phyloP scores from a whole-genome alignment of 805 yeast genomes.

The Blastobotrys americana region DNA sequence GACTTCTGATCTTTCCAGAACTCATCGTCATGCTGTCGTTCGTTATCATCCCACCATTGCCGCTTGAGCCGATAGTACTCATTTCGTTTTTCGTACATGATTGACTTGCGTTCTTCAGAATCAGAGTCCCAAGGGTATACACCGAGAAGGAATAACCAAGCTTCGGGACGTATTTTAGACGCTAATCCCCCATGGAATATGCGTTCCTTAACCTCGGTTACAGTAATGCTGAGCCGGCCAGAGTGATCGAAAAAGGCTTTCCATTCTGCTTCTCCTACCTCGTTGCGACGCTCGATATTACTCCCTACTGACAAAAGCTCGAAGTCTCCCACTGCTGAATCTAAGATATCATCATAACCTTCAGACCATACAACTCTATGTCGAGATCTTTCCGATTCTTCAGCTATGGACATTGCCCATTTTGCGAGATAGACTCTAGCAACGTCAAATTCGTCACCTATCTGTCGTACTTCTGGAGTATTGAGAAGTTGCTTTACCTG shows the following conservation, averaged over 20 bases:
- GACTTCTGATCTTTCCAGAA: conserved; percentile 86
- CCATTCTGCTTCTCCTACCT: conserved; percentile 74
- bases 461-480: conserved; percentile 71
- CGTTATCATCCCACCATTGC: conserved; percentile 61
- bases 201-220: conserved; percentile 67
- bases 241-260: conserved; percentile 67
- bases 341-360: conserved; percentile 25
- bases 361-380: conserved; percentile 34
- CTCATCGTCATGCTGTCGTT: conserved; percentile 49
- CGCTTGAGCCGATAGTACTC: conserved; percentile 58
- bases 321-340: conserved; percentile 32
- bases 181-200: conserved; percentile 86
- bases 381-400: conserved; percentile 65
- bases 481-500: conserved; percentile 50
- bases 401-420: conserved; percentile 93
- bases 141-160: conserved; percentile 79
- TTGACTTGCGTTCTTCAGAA: conserved; percentile 53
- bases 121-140: conserved; percentile 89
- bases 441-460: conserved; percentile 87
- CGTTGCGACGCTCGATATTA: conserved; percentile 62
- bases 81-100: conserved; percentile 47
- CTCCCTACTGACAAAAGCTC: conserved; percentile 38
- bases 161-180: conserved; percentile 55
- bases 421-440: conserved; percentile 89
- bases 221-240: conserved; percentile 70